Evolutionary conservation across 441 rosid species (phyloP).

Genomic region (Brassica hybrid): DNA sequence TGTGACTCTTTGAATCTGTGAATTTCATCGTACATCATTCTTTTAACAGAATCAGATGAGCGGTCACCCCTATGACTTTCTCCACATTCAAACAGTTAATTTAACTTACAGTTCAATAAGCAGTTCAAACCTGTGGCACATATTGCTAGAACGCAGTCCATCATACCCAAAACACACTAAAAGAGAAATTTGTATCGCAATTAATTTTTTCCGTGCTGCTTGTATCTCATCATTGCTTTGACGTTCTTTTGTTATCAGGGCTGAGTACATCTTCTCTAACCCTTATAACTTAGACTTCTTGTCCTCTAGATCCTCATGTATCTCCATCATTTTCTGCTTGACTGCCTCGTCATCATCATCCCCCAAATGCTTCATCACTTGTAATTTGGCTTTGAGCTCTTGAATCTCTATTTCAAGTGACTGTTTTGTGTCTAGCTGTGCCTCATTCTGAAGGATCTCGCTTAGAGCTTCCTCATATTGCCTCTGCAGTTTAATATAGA

Average conservation of each 20-base stretch:
- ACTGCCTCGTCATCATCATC: slow-evolving; percentile 78
- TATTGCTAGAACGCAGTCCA: too few relatives aligned
- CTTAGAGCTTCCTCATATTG: slow-evolving; percentile 72
- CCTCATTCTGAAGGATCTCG: slow-evolving; percentile 73
- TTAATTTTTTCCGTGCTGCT: slow-evolving; percentile 61
- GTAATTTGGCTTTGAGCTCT: slow-evolving; percentile 80
- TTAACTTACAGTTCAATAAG: too few relatives aligned
- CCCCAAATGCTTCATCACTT: slow-evolving; percentile 80
- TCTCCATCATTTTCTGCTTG: slow-evolving; percentile 70
- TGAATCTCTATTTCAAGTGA: slow-evolving; percentile 88
- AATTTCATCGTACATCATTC: too few relatives aligned
- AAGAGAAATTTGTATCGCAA: slow-evolving; percentile 38
- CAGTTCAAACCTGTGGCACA: too few relatives aligned
- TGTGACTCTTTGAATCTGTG: too few relatives aligned
- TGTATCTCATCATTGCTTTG: slow-evolving; percentile 64
- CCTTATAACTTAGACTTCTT: slow-evolving; percentile 50
- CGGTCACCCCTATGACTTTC: too few relatives aligned
- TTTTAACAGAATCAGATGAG: too few relatives aligned
- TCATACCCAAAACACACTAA: too few relatives aligned
- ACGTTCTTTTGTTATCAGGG: slow-evolving; percentile 74
- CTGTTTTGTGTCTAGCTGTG: slow-evolving; percentile 68
- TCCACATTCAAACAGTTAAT: too few relatives aligned
- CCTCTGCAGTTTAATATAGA: slow-evolving; percentile 52
- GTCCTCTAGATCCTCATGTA: slow-evolving; percentile 62
- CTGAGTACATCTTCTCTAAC: slow-evolving; percentile 50